Percentiles rank a stretch among this genome's conserved stretches.
Conservation (phyloP, 305 asterid species). For the Solanum chacoense region DNA sequence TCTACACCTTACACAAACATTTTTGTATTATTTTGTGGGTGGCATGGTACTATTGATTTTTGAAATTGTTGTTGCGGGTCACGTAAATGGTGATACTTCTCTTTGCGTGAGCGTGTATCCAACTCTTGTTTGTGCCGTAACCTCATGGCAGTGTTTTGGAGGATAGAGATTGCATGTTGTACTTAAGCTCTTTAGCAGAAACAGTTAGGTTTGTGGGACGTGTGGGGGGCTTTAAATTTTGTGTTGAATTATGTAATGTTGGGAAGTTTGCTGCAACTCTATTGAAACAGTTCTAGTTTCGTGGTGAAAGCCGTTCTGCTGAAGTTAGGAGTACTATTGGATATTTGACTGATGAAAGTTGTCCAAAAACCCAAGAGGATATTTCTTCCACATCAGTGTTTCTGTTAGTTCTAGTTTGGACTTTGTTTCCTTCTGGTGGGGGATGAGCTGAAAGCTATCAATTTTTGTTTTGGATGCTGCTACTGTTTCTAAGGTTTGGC, state of each 20-base stretch:
- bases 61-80: slow-evolving; percentile 10
- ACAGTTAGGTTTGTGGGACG: neutral
- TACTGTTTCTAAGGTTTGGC: neutral
- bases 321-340: neutral
- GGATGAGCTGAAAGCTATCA: neutral
- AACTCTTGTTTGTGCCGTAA: neutral
- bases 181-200: slow-evolving; percentile 4
- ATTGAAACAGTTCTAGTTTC: neutral
- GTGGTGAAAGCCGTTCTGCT: neutral
- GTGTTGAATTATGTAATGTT: neutral
- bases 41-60: slow-evolving; percentile 8
- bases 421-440: neutral
- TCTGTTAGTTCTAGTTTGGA: neutral
- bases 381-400: neutral
- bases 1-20: neutral
- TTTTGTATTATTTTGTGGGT: slow-evolving; percentile 1
- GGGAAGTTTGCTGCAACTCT: neutral
- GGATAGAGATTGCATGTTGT: neutral
- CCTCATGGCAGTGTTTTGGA: slow-evolving; percentile 7
- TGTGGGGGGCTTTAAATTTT: neutral
- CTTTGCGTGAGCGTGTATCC: neutral
- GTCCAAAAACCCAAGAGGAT: neutral
- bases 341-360: neutral
- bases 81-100: neutral
- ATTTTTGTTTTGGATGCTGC: neutral